These are phyloP conservation scores for Suhomyces sp. DNA, from an alignment of 805 yeast species.

Conservation along the genomic window DNA sequence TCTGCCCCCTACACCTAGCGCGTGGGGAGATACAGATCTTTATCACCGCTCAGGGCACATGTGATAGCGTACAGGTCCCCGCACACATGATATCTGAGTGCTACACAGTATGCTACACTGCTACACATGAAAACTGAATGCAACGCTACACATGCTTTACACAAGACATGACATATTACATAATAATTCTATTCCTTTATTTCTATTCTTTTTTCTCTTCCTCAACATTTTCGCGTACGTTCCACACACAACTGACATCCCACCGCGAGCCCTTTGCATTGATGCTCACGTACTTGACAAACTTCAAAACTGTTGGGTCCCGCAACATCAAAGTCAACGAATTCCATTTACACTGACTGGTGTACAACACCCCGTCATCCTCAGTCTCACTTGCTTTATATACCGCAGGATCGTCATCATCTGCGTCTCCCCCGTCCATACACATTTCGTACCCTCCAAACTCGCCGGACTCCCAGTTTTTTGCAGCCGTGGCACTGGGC, in stretches of 20 bases:
- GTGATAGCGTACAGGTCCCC: not conserved
- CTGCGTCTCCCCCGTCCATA: constrained; percentile 59
- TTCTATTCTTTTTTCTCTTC: not conserved
- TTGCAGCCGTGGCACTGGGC: constrained; percentile 52
- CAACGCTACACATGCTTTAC: too few relatives aligned
- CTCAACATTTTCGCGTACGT: constrained; percentile 50
- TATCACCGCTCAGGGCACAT: not conserved
- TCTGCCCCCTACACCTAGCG: not conserved
- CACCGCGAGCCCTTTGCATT: constrained; percentile 89
- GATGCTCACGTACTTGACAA: constrained; percentile 86
- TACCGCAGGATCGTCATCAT: constrained; percentile 77
- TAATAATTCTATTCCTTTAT: too few relatives aligned
- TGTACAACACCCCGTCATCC: constrained; percentile 72
- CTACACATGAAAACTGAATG: too few relatives aligned
- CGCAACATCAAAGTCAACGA: constrained; percentile 71
- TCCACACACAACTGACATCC: constrained; percentile 85
- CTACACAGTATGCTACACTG: not conserved
- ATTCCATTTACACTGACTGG: constrained; percentile 84
- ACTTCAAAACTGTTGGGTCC: constrained; percentile 84
- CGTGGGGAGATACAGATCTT: not conserved
- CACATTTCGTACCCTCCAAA: constrained; percentile 92
- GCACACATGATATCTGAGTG: too few relatives aligned
- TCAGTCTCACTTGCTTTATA: constrained; percentile 55
- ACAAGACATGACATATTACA: too few relatives aligned
- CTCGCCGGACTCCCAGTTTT: constrained; percentile 87